Evolutionary conservation across 2,329 filamentous ascomycete species (phyloP), one percentile per base, ranked within the genome.

Genomic region (Stemphylium beticola): DNA sequence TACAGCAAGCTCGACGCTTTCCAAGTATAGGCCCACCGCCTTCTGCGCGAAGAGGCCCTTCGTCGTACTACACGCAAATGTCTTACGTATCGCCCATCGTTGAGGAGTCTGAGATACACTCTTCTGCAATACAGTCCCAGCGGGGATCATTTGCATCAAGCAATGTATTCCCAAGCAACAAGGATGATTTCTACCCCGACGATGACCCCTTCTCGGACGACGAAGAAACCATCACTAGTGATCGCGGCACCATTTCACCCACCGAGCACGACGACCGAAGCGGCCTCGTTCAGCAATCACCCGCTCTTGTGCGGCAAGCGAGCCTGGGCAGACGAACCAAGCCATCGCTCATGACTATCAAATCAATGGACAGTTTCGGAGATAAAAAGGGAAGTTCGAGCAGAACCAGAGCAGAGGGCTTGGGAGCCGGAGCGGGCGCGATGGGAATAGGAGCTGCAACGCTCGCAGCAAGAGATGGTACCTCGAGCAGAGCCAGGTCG

Each of bases 21-120:
- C 76, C 77, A 10, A 77, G 74, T 44, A 67, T 82, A 31, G 79
- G 79, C 4, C 79, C 79, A 18, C 79, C 79, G n/a, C 79, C 79
- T 1, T 80, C 78, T 1, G 73, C 79, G 6, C 71, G 80, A 24
- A 69, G 77, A 71, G 80, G 79, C 4, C 80, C 79, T 8, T 75
- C 77, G 4, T 79, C 77, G 0, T 81, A 81, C 61, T 82, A 82
- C 55, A 78, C 78, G 2, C 78, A 80, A 55, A 68, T 76, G 48
- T 78, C 76, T 0, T 78, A 77, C 22, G 80, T 82, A 22, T 77
- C 79, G 29, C 79, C 80, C 2, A 82, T 82, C 44, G 75, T 70
- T 3, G 80, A 82, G 66, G 80, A 82, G 58, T 73, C 76, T 5
- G 79, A 81, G 49, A 74, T 73, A 31, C 69, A 81, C 46, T 76